These are phyloP conservation scores for Suillus paluster DNA, from an alignment of 768 basidiomycete genomes.

Conservation along the genomic window DNA sequence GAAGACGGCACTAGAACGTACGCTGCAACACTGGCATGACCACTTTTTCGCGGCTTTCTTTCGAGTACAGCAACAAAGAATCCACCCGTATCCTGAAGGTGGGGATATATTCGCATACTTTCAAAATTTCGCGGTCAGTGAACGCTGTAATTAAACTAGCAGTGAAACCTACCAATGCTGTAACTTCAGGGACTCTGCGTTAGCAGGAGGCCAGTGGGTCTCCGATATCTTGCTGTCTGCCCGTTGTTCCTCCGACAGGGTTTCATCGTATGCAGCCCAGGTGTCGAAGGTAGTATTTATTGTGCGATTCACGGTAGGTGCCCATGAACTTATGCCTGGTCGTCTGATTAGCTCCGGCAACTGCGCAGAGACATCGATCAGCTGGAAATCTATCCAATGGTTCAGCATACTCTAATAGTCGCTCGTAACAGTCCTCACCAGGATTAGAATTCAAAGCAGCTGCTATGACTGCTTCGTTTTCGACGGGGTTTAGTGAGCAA, in stretches of 20 bases:
- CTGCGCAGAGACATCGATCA: slow-evolving; percentile 77
- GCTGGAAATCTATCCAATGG: slow-evolving; percentile 59
- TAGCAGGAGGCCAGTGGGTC: slow-evolving; percentile 82
- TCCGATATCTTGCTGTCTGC: slow-evolving; percentile 63
- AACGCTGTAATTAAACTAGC: not conserved
- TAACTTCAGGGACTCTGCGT: slow-evolving; percentile 62
- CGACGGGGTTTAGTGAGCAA: slow-evolving; percentile 94
- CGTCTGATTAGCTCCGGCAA: slow-evolving; percentile 75
- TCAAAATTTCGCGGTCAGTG: not conserved
- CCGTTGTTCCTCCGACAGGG: slow-evolving; percentile 51
- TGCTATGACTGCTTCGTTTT: slow-evolving; percentile 96
- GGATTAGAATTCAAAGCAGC: slow-evolving; percentile 75
- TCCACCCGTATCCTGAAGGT: slow-evolving; percentile 95
- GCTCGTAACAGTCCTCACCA: slow-evolving; percentile 46
- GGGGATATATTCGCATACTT: slow-evolving; percentile 91
- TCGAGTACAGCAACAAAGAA: slow-evolving; percentile 96
- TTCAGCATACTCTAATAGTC: not conserved
- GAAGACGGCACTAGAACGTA: slow-evolving; percentile 5
- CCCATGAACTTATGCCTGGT: slow-evolving; percentile 81
- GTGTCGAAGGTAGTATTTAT: slow-evolving; percentile 56
- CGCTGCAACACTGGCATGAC: slow-evolving; percentile 14
- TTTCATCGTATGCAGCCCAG: slow-evolving; percentile 62
- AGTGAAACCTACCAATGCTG: slow-evolving; percentile 65
- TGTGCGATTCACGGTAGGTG: slow-evolving; percentile 63
- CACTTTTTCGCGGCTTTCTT: slow-evolving; percentile 38